A percentile compares a stretch with the other conserved stretches of the same genome.
Conservation (phyloP, 768 basidiomycete genomes). For the Phaeotremella fagi region DNA sequence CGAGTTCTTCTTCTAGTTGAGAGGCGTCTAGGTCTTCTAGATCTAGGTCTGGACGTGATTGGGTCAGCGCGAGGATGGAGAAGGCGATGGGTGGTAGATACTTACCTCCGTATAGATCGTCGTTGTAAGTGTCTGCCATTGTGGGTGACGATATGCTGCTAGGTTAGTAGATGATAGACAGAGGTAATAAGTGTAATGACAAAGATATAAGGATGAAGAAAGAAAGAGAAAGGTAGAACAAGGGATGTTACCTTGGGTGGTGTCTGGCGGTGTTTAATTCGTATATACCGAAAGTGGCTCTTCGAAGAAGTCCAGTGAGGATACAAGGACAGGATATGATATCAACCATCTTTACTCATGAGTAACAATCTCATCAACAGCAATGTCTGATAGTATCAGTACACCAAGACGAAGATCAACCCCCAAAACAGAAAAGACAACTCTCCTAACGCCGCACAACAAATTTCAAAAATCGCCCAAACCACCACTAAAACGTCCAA, state of each 20-base stretch:
- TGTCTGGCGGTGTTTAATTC: too few species aligned
- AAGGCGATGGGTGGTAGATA: background rate
- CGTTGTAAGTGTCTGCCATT: conserved; percentile 53
- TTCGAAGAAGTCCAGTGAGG: too few species aligned
- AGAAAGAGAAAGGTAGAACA: conserved; percentile 2
- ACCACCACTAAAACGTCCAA: conserved; percentile 12
- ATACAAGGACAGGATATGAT: too few species aligned
- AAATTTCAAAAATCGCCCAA: conserved; percentile 23
- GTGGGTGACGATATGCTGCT: background rate
- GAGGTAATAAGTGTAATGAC: too few species aligned
- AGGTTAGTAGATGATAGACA: background rate
- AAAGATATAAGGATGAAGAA: background rate
- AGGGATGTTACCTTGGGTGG: too few species aligned
- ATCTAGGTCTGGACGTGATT: too few species aligned
- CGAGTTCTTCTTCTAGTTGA: conserved; percentile 46
- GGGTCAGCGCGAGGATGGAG: background rate
- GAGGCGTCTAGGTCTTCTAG: conserved; percentile 39
- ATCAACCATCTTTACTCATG: too few species aligned
- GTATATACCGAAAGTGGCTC: too few species aligned
- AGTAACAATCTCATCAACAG: too few species aligned
- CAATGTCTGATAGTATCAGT: too few species aligned
- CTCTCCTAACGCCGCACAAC: background rate
- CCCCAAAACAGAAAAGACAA: too few species aligned
- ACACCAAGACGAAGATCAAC: too few species aligned
- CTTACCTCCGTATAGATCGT: conserved; percentile 83